Evolutionary conservation across 768 basidiomycete species (phyloP).

Genomic region (Phaffia australis): DNA sequence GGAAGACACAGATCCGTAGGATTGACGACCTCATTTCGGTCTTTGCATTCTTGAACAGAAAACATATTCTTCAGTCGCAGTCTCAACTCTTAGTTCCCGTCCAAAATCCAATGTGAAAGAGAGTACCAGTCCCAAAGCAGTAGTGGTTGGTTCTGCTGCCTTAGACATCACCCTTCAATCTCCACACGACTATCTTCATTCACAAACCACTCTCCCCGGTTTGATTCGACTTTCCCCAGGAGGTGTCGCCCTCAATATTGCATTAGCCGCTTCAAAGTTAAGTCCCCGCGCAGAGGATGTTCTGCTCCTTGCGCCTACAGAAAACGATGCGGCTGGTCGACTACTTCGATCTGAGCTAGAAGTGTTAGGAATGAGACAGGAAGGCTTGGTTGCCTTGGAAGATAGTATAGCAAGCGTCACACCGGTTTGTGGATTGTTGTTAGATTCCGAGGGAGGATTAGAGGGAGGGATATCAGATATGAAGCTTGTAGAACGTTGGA

Average conservation of each 20-base stretch:
- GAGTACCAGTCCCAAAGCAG: slow-evolving; percentile 38
- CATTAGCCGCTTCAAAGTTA: slow-evolving; percentile 72
- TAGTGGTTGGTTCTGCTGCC: slow-evolving; percentile 77
- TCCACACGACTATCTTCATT: slow-evolving; percentile 26
- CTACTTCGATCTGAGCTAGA: slow-evolving; percentile 51
- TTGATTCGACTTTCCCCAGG: slow-evolving; percentile 51
- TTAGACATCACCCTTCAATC: slow-evolving; percentile 47
- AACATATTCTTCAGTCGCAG: too few relatives aligned
- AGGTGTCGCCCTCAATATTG: slow-evolving; percentile 65
- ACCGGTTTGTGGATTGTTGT: slow-evolving; percentile 75
- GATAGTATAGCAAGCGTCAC: slow-evolving; percentile 43
- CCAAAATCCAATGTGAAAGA: not conserved
- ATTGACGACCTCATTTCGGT: not conserved
- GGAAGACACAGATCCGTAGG: not conserved
- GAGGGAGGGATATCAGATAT: slow-evolving; percentile 88
- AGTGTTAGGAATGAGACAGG: slow-evolving; percentile 63
- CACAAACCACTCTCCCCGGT: slow-evolving; percentile 51
- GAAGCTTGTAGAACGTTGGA: slow-evolving; percentile 49
- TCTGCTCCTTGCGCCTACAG: slow-evolving; percentile 64
- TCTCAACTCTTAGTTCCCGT: too few relatives aligned
- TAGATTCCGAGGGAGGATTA: slow-evolving; percentile 61
- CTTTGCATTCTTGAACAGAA: not conserved
- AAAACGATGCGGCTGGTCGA: slow-evolving; percentile 61
- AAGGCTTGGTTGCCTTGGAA: slow-evolving; percentile 52
- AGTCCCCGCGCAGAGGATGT: slow-evolving; percentile 35